Percentiles rank a stretch among this genome's conserved stretches.
Evolutionary conservation across 2,329 filamentous ascomycete species (phyloP).

Genomic region (Paecilomyces sp.): DNA sequence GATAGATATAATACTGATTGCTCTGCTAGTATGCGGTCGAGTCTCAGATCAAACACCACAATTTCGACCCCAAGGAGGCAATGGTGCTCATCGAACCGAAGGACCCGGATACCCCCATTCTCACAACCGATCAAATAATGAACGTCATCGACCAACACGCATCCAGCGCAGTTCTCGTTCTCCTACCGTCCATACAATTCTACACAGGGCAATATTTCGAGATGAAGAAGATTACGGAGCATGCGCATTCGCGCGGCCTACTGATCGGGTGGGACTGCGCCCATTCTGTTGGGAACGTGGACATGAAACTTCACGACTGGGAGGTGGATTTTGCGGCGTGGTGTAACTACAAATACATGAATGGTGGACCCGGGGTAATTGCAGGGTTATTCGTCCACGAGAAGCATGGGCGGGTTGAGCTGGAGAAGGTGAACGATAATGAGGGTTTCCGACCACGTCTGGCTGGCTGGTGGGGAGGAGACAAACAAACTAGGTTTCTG

Average conservation of each 20-base stretch:
- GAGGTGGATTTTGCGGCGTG: conserved; percentile 85
- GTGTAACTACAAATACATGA: conserved; percentile 95
- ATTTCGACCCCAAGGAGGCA: conserved; percentile 56
- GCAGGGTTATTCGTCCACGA: conserved; percentile 76
- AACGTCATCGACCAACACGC: conserved; percentile 68
- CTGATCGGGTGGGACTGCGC: conserved; percentile 82
- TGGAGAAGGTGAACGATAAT: conserved; percentile 26
- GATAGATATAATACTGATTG: neutral
- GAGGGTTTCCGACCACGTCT: conserved; percentile 58
- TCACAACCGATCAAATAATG: conserved; percentile 66
- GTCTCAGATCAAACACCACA: conserved; percentile 69
- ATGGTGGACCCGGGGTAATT: conserved; percentile 75
- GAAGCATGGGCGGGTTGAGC: conserved; percentile 50
- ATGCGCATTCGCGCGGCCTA: conserved; percentile 66
- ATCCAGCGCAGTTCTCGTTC: conserved; percentile 63
- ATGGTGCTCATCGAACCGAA: conserved; percentile 69
- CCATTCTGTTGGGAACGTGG: conserved; percentile 78
- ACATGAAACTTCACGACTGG: conserved; percentile 76
- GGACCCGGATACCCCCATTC: conserved; percentile 44
- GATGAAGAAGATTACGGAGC: conserved; percentile 68
- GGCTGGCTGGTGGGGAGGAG: conserved; percentile 80
- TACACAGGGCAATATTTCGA: conserved; percentile 88
- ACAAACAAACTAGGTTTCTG: conserved; percentile 67
- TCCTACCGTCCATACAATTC: conserved; percentile 84
- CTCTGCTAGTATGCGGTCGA: conserved; percentile 68